Percentiles rank a stretch among this genome's conserved stretches.
Evolutionary conservation across 306 rosid genomes (phyloP).

Genomic region (Mimosa bimucronata): DNA sequence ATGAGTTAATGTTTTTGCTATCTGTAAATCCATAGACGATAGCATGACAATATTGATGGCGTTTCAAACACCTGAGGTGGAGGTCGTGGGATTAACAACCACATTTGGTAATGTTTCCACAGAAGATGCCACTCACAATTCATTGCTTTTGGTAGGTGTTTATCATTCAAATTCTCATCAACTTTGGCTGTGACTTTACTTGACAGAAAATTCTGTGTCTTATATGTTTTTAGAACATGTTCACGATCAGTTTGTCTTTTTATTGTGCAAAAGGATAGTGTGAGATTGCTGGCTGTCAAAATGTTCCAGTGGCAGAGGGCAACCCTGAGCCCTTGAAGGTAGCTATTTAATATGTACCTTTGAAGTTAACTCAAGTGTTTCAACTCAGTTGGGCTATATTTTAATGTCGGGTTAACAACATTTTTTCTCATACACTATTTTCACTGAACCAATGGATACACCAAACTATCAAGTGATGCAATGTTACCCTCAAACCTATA

Average conservation of each 20-base stretch:
- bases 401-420: background rate
- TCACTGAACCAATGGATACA: background rate
- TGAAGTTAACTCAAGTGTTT: conserved; percentile 1
- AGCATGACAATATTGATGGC: conserved; percentile 92
- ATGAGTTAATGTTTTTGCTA: background rate
- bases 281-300: conserved; percentile 85
- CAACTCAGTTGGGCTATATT: conserved; percentile 5
- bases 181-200: conserved; percentile 16
- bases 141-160: conserved; percentile 86
- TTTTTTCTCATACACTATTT: background rate
- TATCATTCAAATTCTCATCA: conserved; percentile 20
- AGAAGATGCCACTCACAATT: conserved; percentile 76
- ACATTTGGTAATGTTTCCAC: conserved; percentile 75
- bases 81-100: conserved; percentile 78
- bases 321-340: conserved; percentile 84
- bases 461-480: background rate
- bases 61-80: conserved; percentile 74
- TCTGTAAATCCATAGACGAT: conserved; percentile 65
- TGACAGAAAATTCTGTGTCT: conserved; percentile 7
- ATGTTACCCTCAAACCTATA: background rate
- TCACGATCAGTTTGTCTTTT: conserved; percentile 59
- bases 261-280: conserved; percentile 91
- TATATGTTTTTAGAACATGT: conserved; percentile 35
- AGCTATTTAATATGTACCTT: conserved; percentile 33
- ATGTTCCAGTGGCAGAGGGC: conserved; percentile 88